Conservation (phyloP, 2,329 filamentous ascomycete species). For the Talaromyces sp. region DNA sequence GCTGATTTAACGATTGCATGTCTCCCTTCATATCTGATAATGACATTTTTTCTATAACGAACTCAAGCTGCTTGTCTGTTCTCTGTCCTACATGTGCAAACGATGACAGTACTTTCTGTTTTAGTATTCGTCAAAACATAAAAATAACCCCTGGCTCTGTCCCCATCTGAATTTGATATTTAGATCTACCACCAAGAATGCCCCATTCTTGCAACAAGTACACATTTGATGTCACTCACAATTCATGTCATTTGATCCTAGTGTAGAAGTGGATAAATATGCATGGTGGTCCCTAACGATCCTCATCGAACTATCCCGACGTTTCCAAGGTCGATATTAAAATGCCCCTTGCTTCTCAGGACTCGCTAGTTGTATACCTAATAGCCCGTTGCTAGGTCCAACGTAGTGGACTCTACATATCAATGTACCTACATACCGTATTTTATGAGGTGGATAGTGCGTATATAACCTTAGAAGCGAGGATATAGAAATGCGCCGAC, state of each 20-base stretch:
- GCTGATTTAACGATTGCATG: constrained; percentile 13
- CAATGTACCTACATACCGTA: no score
- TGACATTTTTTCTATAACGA: constrained; percentile 5
- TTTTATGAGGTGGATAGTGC: no score
- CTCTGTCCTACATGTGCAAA: background rate
- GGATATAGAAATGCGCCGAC: no score
- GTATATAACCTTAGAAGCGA: no score
- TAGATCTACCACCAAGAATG: no score
- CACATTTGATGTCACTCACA: background rate
- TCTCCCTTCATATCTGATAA: constrained; percentile 10
- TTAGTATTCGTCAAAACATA: no score
- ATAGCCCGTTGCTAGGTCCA: constrained; percentile 1
- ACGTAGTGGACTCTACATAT: no score
- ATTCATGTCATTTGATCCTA: background rate
- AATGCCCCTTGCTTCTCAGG: background rate
- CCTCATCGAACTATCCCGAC: background rate
- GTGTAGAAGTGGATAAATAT: background rate
- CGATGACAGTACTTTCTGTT: background rate
- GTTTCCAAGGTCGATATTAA: background rate
- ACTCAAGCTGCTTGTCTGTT: background rate
- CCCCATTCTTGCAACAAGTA: background rate
- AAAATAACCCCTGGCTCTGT: no score
- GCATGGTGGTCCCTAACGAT: no score
- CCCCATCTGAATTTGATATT: background rate
- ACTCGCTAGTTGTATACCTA: background rate